A percentile compares a stretch with the other conserved stretches of the same genome.
Conservation (phyloP, 257 asterid species). For the Solanum etuberosum region DNA sequence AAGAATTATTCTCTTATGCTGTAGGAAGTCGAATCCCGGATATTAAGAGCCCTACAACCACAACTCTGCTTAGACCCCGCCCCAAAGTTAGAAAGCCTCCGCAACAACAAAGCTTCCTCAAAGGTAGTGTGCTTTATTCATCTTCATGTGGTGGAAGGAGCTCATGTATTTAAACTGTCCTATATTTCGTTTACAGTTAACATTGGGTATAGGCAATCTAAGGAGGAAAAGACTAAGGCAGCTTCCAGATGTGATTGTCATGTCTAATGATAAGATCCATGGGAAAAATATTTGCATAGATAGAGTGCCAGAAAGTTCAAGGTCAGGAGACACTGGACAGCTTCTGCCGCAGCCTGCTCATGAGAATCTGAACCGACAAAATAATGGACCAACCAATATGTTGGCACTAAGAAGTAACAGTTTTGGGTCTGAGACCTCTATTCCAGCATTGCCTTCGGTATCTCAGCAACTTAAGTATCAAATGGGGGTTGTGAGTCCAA, state of each 20-base stretch:
- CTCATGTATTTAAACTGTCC: neutral
- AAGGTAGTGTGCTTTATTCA: conserved; percentile 36
- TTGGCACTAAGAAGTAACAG: conserved; percentile 50
- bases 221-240: conserved; percentile 66
- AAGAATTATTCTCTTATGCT: conserved; percentile 17
- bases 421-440: conserved; percentile 61
- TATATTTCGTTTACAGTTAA: conserved; percentile 42
- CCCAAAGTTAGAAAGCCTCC: conserved; percentile 60
- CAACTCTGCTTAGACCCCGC: conserved; percentile 73
- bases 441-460: conserved; percentile 38
- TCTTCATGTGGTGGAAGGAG: neutral
- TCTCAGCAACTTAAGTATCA: conserved; percentile 50
- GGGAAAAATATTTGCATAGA: conserved; percentile 60
- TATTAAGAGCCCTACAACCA: conserved; percentile 86
- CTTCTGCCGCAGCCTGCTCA: conserved; percentile 41
- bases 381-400: conserved; percentile 40
- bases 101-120: conserved; percentile 28
- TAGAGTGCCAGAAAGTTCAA: conserved; percentile 56
- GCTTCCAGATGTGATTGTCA: conserved; percentile 46
- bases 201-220: conserved; percentile 51
- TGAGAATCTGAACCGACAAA: conserved; percentile 48
- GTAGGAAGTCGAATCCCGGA: conserved; percentile 96
- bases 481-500: conserved; percentile 53
- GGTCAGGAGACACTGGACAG: conserved; percentile 47
- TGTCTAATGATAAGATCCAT: conserved; percentile 34